Evolutionary conservation across 106 monocot genomes (phyloP).

Genomic region (Narthecium ossifragum): DNA sequence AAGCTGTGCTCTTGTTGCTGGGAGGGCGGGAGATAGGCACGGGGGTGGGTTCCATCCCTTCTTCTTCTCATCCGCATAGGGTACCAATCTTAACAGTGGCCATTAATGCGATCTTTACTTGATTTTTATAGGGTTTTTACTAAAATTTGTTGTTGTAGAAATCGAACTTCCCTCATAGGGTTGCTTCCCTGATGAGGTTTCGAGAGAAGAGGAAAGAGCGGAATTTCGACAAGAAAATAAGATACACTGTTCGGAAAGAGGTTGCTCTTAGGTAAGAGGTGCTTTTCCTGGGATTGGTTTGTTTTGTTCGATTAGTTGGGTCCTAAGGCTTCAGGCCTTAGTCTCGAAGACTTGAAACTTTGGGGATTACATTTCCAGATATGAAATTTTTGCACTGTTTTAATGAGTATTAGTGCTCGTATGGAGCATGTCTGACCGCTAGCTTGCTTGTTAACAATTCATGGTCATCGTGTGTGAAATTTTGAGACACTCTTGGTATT

Average conservation of each 20-base stretch:
- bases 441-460: background rate
- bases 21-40: constrained; percentile 71
- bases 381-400: too few species aligned
- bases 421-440: background rate
- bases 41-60: constrained; percentile 26
- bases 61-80: constrained; percentile 53
- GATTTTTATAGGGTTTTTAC: background rate
- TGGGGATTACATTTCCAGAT: too few species aligned
- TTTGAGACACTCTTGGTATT: background rate
- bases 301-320: too few species aligned
- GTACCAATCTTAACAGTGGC: too few species aligned
- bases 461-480: background rate
- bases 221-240: constrained; percentile 95
- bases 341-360: too few species aligned
- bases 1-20: constrained; percentile 82
- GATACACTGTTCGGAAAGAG: constrained; percentile 84
- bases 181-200: constrained; percentile 93
- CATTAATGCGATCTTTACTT: background rate
- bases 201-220: constrained; percentile 95
- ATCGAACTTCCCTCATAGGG: constrained; percentile 73
- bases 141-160: constrained; percentile 24
- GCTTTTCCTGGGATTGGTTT: background rate
- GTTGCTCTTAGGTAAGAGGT: constrained; percentile 72
- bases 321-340: background rate
- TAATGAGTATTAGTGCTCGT: background rate